Percentiles rank a stretch among this genome's conserved stretches.
Conservation (phyloP, 2,329 filamentous ascomycete species). For the Aspergillus aculeatus region DNA sequence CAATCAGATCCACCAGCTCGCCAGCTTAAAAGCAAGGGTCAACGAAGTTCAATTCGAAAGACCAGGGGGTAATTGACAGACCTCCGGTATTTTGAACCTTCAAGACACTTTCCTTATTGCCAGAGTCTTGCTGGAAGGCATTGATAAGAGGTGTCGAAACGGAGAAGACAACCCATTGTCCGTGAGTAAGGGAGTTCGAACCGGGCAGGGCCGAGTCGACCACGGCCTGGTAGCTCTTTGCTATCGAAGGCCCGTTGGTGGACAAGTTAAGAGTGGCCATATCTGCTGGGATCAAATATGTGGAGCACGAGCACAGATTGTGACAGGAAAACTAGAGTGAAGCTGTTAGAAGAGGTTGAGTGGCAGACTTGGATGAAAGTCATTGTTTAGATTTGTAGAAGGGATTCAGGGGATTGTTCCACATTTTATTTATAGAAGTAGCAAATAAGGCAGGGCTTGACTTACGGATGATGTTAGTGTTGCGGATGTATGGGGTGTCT, state of each 20-base stretch:
- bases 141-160: constrained; percentile 89
- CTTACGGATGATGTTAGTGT: background rate
- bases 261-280: constrained; percentile 83
- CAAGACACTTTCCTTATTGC: constrained; percentile 85
- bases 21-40: constrained; percentile 63
- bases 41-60: background rate
- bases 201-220: constrained; percentile 60
- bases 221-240: constrained; percentile 70
- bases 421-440: background rate
- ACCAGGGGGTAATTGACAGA: constrained; percentile 40
- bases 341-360: background rate
- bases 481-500: background rate
- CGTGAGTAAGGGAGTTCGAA: constrained; percentile 74
- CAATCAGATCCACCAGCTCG: constrained; percentile 82
- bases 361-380: background rate
- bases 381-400: background rate
- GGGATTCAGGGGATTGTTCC: background rate
- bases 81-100: constrained; percentile 92
- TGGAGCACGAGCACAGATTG: background rate
- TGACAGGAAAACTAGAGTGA: background rate
- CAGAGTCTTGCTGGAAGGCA: constrained; percentile 81
- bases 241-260: constrained; percentile 75
- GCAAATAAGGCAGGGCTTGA: background rate
- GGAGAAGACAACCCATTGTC: constrained; percentile 90
- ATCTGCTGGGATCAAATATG: constrained; percentile 2